These are phyloP conservation scores for Tolypocladium endophyticum DNA, from an alignment of 2,329 filamentous ascomycete genomes.

Conservation along the genomic window DNA sequence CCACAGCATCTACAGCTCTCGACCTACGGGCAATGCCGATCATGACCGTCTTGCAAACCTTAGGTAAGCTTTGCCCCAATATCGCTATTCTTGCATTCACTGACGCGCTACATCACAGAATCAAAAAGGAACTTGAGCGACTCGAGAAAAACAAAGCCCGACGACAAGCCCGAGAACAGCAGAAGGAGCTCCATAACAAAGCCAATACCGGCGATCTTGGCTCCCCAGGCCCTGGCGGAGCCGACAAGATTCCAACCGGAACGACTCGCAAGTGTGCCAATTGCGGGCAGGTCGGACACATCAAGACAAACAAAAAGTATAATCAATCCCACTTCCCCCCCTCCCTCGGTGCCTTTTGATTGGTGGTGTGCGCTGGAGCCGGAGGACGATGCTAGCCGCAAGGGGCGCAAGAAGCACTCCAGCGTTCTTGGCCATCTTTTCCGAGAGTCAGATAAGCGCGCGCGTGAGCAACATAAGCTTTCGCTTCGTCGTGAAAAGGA, in stretches of 20 bases:
- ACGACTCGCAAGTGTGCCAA: constrained; percentile 93
- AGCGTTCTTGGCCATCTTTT: constrained; percentile 10
- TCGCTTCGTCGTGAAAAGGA: constrained; percentile 5
- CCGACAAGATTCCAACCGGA: constrained; percentile 46
- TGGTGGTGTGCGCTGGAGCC: constrained; percentile 15
- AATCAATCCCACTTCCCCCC: constrained; percentile 20
- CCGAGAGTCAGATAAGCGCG: constrained; percentile 11
- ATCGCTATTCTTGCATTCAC: not conserved
- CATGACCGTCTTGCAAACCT: constrained; percentile 36
- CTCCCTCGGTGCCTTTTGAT: constrained; percentile 19
- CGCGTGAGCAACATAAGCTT: constrained; percentile 2
- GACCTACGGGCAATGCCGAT: constrained; percentile 39
- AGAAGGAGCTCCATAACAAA: constrained; percentile 56
- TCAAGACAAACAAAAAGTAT: constrained; percentile 99
- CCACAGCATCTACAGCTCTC: constrained; percentile 37
- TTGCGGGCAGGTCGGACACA: constrained; percentile 92
- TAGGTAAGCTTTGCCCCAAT: constrained; percentile 17
- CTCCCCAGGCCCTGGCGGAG: constrained; percentile 34
- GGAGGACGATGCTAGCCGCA: constrained; percentile 4
- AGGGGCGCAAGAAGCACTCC: constrained; percentile 6
- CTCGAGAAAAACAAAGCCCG: constrained; percentile 88
- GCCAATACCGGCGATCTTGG: constrained; percentile 31
- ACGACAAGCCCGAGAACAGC: constrained; percentile 79
- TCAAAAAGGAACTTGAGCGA: constrained; percentile 60
- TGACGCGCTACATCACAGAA: constrained; percentile 14